These are phyloP conservation scores for Aspergillus costaricaensis DNA, from an alignment of 2,329 filamentous ascomycete genomes.

Conservation along the genomic window DNA sequence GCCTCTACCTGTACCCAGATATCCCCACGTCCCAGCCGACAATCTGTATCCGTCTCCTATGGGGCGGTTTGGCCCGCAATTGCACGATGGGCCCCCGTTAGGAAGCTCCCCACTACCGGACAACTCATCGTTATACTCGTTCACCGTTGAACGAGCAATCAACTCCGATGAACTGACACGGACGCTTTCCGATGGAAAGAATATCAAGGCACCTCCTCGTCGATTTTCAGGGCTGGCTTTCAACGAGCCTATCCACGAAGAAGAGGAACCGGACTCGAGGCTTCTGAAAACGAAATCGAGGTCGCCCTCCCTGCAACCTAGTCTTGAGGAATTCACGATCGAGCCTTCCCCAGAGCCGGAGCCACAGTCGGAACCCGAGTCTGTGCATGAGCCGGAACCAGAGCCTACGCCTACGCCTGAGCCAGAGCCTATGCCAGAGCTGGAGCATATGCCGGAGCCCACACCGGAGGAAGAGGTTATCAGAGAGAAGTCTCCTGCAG, in stretches of 20 bases:
- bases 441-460: background rate
- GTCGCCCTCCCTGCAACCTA: background rate
- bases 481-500: slow-evolving; percentile 10
- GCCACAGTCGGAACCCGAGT: slow-evolving; percentile 5
- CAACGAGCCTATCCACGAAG: slow-evolving; percentile 33
- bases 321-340: background rate
- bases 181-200: slow-evolving; percentile 34
- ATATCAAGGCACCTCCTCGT: slow-evolving; percentile 40
- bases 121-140: slow-evolving; percentile 38
- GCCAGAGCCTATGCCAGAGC: slow-evolving; percentile 1
- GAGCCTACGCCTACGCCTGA: background rate
- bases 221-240: slow-evolving; percentile 37
- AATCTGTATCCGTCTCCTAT: slow-evolving; percentile 35
- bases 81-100: slow-evolving; percentile 13
- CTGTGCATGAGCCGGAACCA: background rate
- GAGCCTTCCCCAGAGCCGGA: slow-evolving; percentile 3
- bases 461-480: slow-evolving; percentile 6
- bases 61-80: slow-evolving; percentile 19
- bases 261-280: slow-evolving; percentile 26
- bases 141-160: slow-evolving; percentile 38
- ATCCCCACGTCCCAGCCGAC: slow-evolving; percentile 21
- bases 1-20: slow-evolving; percentile 23
- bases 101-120: slow-evolving; percentile 29
- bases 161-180: slow-evolving; percentile 40
- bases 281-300: slow-evolving; percentile 9